Evolutionary conservation across 2,329 filamentous ascomycete genomes (phyloP), one percentile per base, ranked within the genome.

Genomic region (Westerdykella ornata): DNA sequence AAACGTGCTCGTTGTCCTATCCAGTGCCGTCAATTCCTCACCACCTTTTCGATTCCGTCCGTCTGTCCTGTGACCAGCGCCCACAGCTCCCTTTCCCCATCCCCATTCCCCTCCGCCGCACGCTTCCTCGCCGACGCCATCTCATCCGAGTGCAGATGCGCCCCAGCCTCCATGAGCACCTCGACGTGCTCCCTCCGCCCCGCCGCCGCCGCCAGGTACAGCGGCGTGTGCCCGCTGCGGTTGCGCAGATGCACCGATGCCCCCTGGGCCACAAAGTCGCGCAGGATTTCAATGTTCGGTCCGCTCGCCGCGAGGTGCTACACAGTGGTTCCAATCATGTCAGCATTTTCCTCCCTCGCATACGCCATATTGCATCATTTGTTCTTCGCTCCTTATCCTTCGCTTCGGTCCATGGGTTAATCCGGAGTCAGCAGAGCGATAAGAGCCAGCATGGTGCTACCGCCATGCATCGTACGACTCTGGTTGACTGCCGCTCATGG

Each of bases 221-320:
- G 67, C 43, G 77, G 76, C 37, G 77, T 80, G 49, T 75, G 71
- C 17, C 75, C 76, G 42, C 68, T 69, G 45, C 73, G 71, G 57
- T 80, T 80, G 40, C 77, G 74, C 19, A 79, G 62, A 59, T 80
- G 77, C 33, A 81, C 76, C 13, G 75, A 78, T 11, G 72, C 76
- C 39, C 76, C 76, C 46, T 76, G 72, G 7, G 68, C 68, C 4
- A 81, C 68, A 36, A 80, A 72, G 59, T 74, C 72, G 41, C 72
- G 71, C 30, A 81, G 65, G 19, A 80, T 75, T 3, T 73, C 67
- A 35, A 77, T 57, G 35, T 75, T 73, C 2, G 76, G 74, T 14
- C 72, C 72, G 3, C 73, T 75, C 4, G 77, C 75, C 36, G 77
- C 77, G 35, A 80, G 68, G 52, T 81, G 77, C 73, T 76, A 52